Conservation (phyloP, 371 early-diverging fungal species). For the Mucor circinelloides region DNA sequence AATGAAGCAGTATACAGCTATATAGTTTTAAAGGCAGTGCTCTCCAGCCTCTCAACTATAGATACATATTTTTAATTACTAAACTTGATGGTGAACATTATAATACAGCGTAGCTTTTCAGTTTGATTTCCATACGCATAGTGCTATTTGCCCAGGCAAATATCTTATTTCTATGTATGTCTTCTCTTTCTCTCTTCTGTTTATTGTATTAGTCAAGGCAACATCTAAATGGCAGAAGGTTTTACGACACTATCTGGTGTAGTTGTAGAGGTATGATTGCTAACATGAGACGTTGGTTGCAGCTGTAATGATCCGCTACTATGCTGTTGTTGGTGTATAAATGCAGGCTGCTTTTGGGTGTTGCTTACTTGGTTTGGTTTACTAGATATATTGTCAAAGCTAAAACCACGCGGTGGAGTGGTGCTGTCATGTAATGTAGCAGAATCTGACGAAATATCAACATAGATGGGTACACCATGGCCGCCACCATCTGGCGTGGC, state of each 20-base stretch:
- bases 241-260: background rate
- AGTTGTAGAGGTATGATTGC: background rate
- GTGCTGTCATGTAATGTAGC: conserved; percentile 8
- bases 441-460: conserved; percentile 2
- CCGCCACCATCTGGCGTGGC: background rate
- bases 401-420: conserved; percentile 12
- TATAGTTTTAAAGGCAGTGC: too few species aligned
- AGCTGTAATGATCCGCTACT: conserved; percentile 9
- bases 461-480: background rate
- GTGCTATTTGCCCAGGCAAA: background rate
- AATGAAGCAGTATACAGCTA: too few species aligned
- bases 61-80: too few species aligned
- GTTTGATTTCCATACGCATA: too few species aligned
- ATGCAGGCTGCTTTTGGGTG: background rate
- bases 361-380: conserved; percentile 11
- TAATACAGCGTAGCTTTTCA: too few species aligned
- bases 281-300: background rate
- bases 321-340: conserved; percentile 5
- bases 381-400: conserved; percentile 1
- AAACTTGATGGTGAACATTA: too few species aligned
- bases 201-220: background rate
- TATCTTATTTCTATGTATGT: background rate
- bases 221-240: background rate
- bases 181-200: background rate
- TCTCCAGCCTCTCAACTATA: too few species aligned